These are phyloP conservation scores for Globisporangium uncinulatum DNA, from an alignment of 352 stramenopile species.

Conservation along the genomic window DNA sequence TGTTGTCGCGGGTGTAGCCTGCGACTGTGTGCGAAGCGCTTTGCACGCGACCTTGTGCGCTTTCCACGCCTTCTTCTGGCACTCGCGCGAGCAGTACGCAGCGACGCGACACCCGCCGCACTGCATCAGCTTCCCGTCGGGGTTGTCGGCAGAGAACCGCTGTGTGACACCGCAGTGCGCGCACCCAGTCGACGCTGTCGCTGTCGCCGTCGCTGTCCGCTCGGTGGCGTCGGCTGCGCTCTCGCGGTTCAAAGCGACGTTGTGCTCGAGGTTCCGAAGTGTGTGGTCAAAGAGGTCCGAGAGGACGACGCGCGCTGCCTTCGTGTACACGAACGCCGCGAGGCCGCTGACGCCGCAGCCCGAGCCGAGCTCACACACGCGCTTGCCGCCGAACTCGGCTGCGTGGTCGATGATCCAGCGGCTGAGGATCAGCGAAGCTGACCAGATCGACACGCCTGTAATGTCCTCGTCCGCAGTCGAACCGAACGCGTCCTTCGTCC, in stretches of 20 bases:
- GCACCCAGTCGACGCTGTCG: constrained; percentile 41
- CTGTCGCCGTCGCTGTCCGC: constrained; percentile 26
- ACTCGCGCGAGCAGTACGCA: constrained; percentile 83
- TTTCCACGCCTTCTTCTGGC: constrained; percentile 86
- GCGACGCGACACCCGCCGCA: constrained; percentile 65
- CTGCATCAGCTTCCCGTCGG: constrained; percentile 84
- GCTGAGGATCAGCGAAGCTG: constrained; percentile 78
- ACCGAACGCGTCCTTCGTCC: constrained; percentile 77
- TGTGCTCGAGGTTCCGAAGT: constrained; percentile 77
- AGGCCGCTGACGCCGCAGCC: constrained; percentile 82
- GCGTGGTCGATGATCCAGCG: constrained; percentile 76
- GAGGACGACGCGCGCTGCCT: constrained; percentile 67
- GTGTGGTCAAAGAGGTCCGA: constrained; percentile 83
- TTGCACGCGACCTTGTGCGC: constrained; percentile 83
- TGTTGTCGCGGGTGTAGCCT: constrained; percentile 20
- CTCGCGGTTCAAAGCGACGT: constrained; percentile 62
- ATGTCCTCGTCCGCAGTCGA: constrained; percentile 81
- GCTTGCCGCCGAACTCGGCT: constrained; percentile 55
- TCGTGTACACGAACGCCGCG: constrained; percentile 72
- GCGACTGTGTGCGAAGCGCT: constrained; percentile 25
- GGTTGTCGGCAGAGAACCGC: constrained; percentile 74
- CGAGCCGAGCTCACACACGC: constrained; percentile 78
- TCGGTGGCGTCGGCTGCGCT: constrained; percentile 7
- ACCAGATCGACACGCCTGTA: constrained; percentile 86
- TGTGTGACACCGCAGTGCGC: constrained; percentile 65